phyloP scores from a whole-genome alignment of 176 grass and related monocot species.

The Aegilops longissima region DNA sequence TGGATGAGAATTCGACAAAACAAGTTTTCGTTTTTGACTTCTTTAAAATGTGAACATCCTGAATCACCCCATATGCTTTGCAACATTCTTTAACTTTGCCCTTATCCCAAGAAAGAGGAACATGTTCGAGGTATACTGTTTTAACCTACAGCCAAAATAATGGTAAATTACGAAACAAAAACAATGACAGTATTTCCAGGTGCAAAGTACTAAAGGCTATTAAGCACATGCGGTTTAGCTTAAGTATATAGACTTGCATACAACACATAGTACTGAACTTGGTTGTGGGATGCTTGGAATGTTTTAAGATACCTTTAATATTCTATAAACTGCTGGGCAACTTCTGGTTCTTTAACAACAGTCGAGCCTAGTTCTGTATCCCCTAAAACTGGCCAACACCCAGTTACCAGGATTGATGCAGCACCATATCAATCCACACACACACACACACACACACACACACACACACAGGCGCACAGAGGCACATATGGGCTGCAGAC shows the following conservation, averaged over 20 bases:
- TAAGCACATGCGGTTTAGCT: neutral
- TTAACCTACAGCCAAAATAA: slow-evolving; percentile 54
- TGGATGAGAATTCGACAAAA: slow-evolving; percentile 82
- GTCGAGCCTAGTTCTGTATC: neutral
- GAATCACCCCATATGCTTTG: slow-evolving; percentile 65
- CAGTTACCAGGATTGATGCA: neutral
- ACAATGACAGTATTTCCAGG: slow-evolving; percentile 4
- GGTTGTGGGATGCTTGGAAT: neutral
- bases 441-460: too few relatives aligned
- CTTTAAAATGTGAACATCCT: slow-evolving; percentile 52
- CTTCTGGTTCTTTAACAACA: slow-evolving; percentile 3
- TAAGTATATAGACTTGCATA: neutral
- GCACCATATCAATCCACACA: neutral
- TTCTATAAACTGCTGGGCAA: neutral
- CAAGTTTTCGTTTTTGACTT: slow-evolving; percentile 48
- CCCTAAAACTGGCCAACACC: neutral
- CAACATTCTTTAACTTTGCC: slow-evolving; percentile 57
- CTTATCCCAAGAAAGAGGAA: slow-evolving; percentile 76
- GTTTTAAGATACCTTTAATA: neutral
- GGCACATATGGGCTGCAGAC: neutral
- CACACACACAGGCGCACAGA: too few relatives aligned
- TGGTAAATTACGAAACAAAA: slow-evolving; percentile 3
- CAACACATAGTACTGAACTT: slow-evolving; percentile 10
- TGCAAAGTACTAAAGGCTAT: neutral
- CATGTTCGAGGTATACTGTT: slow-evolving; percentile 65